These are phyloP conservation scores for Chloranthus sessilifolius DNA, from an alignment of 164 flowering plant genomes.

Conservation along the genomic window DNA sequence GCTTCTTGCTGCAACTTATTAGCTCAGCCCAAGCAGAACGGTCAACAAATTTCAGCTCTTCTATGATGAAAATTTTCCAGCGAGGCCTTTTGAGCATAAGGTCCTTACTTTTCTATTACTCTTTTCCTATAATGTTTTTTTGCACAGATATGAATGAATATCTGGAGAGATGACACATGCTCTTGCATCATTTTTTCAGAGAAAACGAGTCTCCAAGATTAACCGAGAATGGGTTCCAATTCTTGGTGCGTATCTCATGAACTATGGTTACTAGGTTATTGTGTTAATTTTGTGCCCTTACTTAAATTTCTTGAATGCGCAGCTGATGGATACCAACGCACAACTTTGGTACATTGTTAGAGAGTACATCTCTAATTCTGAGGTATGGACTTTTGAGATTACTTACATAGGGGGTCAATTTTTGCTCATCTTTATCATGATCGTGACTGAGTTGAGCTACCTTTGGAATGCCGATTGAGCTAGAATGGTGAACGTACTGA, in stretches of 20 bases:
- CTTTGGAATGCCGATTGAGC: background rate
- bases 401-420: background rate
- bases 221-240: constrained; percentile 90
- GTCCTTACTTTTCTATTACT: background rate
- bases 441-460: background rate
- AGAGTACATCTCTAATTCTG: constrained; percentile 83
- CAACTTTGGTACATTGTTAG: constrained; percentile 97
- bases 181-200: constrained; percentile 48
- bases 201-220: constrained; percentile 79
- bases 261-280: constrained; percentile 5
- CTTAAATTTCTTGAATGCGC: constrained; percentile 18
- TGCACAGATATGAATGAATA: too few species aligned
- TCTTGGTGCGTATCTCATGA: constrained; percentile 53
- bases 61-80: constrained; percentile 87
- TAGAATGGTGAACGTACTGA: too few species aligned
- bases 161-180: too few species aligned
- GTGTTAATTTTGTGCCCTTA: background rate
- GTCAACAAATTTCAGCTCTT: constrained; percentile 65
- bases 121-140: too few species aligned
- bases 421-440: background rate
- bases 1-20: constrained; percentile 88
- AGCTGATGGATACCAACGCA: constrained; percentile 97
- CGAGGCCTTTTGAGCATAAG: constrained; percentile 56
- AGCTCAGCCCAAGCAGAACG: constrained; percentile 66
- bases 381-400: constrained; percentile 41